Evolutionary conservation across 78 protist genomes (phyloP).

Genomic region (Dictyostelium firmibasis): DNA sequence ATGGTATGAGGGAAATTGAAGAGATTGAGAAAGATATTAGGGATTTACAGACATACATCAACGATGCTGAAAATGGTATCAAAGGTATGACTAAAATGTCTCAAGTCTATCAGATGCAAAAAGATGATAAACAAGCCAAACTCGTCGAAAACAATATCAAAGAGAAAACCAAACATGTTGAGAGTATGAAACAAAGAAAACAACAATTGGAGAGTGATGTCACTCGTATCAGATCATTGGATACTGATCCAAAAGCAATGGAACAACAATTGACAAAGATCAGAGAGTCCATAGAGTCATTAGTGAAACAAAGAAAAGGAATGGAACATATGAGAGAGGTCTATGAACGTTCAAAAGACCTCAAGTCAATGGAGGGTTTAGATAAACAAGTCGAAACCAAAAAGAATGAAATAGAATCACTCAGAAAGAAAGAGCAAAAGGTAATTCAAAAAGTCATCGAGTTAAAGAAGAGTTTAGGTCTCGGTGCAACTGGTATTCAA

Average conservation of each 20-base stretch:
- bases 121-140: slow-evolving; percentile 22
- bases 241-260: slow-evolving; percentile 46
- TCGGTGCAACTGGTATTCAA: slow-evolving; percentile 49
- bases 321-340: slow-evolving; percentile 77
- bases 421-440: slow-evolving; percentile 61
- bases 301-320: slow-evolving; percentile 45
- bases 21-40: slow-evolving; percentile 52
- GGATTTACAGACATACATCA: background rate
- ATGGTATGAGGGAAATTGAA: slow-evolving; percentile 34
- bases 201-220: background rate
- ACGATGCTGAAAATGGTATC: slow-evolving; percentile 24
- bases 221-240: background rate
- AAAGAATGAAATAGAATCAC: slow-evolving; percentile 28
- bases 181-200: background rate
- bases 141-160: slow-evolving; percentile 20
- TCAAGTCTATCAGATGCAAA: slow-evolving; percentile 59
- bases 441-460: slow-evolving; percentile 64
- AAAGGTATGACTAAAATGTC: slow-evolving; percentile 58
- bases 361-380: slow-evolving; percentile 34
- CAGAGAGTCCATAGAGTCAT: slow-evolving; percentile 35
- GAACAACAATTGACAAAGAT: slow-evolving; percentile 20
- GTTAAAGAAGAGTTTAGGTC: slow-evolving; percentile 29
- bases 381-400: slow-evolving; percentile 69
- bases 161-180: slow-evolving; percentile 59
- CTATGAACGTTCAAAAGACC: slow-evolving; percentile 55